Percentiles rank a stretch among this genome's conserved stretches.
Evolutionary conservation across 108 stramenopile genomes (phyloP).

Genomic region (Ochromonas danica): DNA sequence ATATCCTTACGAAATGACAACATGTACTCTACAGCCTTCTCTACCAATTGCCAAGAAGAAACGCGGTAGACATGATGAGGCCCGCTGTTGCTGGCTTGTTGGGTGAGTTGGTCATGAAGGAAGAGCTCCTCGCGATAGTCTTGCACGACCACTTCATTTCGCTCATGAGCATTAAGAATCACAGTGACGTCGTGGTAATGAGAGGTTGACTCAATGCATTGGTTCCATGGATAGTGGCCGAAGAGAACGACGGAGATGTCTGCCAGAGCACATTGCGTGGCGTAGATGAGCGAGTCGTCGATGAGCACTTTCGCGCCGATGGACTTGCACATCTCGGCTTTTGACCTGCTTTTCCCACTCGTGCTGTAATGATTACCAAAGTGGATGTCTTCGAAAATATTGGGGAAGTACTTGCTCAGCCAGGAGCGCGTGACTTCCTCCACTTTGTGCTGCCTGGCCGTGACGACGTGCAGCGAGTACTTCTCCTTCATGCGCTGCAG

Average conservation of each 20-base stretch:
- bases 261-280: constrained; percentile 17
- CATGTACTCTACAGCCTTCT: no score
- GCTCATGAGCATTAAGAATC: no score
- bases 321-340: constrained; percentile 57
- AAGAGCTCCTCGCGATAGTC: no score
- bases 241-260: background rate
- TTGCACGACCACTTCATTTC: no score
- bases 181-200: no score
- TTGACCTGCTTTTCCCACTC: constrained; percentile 42
- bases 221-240: constrained; percentile 31
- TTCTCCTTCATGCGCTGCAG: constrained; percentile 38
- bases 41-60: no score
- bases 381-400: constrained; percentile 47
- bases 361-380: constrained; percentile 59
- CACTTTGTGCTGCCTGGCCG: constrained; percentile 47
- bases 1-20: no score
- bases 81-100: no score
- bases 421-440: constrained; percentile 51
- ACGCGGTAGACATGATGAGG: no score
- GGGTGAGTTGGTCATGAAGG: no score
- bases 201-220: background rate
- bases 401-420: constrained; percentile 49
- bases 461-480: constrained; percentile 53
- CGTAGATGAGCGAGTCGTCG: constrained; percentile 56
- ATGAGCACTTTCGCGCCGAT: constrained; percentile 54